phyloP scores from a whole-genome alignment of 768 basidiomycete genomes.

The Dictyophora rubrovolvata region DNA sequence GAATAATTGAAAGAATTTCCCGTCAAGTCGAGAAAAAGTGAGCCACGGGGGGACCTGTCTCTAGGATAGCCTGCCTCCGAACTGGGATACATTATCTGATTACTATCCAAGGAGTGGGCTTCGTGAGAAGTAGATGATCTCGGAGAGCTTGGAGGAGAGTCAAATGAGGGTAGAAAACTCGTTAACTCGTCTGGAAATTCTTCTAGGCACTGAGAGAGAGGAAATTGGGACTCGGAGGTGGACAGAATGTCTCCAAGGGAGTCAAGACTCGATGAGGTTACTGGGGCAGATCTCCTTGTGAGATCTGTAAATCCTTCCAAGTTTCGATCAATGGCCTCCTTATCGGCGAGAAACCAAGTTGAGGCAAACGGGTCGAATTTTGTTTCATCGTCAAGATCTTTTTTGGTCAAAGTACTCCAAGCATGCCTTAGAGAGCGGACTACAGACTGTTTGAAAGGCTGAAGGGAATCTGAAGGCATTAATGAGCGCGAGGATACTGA shows the following conservation, averaged over 20 bases:
- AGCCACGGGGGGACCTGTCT: neutral
- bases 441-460: neutral
- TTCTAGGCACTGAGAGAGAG: neutral
- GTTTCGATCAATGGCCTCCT: neutral
- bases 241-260: neutral
- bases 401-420: neutral
- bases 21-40: neutral
- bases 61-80: neutral
- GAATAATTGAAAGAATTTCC: neutral
- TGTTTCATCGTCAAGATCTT: neutral
- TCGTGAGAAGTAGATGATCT: neutral
- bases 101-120: neutral
- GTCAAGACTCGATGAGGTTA: neutral
- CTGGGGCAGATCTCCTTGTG: neutral
- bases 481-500: neutral
- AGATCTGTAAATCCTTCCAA: neutral
- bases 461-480: neutral
- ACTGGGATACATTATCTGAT: neutral
- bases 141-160: neutral
- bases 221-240: neutral
- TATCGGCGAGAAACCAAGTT: neutral
- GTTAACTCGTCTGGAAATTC: neutral
- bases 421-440: neutral
- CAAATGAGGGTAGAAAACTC: neutral
- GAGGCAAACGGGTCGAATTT: neutral